phyloP scores from a whole-genome alignment of 805 yeast genomes.

The Pichia pseudocactophila region DNA sequence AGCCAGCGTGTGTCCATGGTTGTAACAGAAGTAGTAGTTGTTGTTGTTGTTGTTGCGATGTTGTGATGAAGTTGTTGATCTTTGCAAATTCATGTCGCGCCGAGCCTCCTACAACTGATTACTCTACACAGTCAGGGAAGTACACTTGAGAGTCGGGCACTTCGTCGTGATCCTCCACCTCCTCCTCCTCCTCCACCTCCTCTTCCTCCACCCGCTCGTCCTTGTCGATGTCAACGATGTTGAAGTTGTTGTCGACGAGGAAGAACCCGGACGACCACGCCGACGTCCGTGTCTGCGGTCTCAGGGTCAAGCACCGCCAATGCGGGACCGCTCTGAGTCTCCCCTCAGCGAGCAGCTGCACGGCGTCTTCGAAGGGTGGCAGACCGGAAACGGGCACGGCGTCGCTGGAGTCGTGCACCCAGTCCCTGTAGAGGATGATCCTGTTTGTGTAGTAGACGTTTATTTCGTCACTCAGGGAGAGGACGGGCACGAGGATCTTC shows the following conservation, averaged over 20 bases:
- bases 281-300: slow-evolving; percentile 4
- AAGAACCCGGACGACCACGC: slow-evolving; percentile 9
- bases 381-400: slow-evolving; percentile 2
- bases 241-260: slow-evolving; percentile 9
- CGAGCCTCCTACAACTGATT: too few relatives aligned
- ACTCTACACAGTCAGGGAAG: neutral
- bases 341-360: slow-evolving; percentile 14
- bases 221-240: slow-evolving; percentile 11
- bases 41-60: too few relatives aligned
- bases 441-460: slow-evolving; percentile 23
- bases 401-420: slow-evolving; percentile 15
- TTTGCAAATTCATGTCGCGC: too few relatives aligned
- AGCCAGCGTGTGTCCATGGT: neutral
- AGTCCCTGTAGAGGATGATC: slow-evolving; percentile 24
- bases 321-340: slow-evolving; percentile 20
- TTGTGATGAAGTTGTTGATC: too few relatives aligned
- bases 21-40: too few relatives aligned
- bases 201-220: neutral
- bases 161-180: slow-evolving; percentile 6
- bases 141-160: slow-evolving; percentile 12
- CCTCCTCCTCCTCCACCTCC: slow-evolving; percentile 1
- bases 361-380: slow-evolving; percentile 15
- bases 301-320: slow-evolving; percentile 15
- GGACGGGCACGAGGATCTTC: slow-evolving; percentile 24
- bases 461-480: slow-evolving; percentile 23